Base-by-base conservation (phyloP, 2,329 filamentous ascomycete genomes). In the Pezicula neosporulosa region DNA sequence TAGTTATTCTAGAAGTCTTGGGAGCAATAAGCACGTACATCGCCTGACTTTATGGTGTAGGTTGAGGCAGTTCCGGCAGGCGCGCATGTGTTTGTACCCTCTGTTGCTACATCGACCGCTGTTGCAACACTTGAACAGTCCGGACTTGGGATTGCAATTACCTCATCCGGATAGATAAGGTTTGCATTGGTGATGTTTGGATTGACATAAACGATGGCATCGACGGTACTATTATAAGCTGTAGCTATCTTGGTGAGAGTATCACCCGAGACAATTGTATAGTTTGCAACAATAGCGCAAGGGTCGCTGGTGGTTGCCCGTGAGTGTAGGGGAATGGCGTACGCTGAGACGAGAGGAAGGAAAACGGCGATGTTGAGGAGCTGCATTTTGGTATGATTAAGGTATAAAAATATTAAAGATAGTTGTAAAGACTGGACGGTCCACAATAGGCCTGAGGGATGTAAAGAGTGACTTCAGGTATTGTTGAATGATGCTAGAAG, bases 11-110 rank as follows among this genome's bases (percentile, higher is more conserved):
- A 24, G 5, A 24, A 6, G 3, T 24, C 24, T 24, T 24, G 7
- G 24, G 7, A 24, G 5, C 24, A 24, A 24, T 24, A 24, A 6
- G 24, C 7, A 24, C 24, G 24, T 24, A 24, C 24, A 33, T 52
- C 46, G 7, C 50, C 50, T 10, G 18, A 19, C n/a, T 49, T 30
- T 13, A 52, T 46, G 7, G 45, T 49, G 24, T 44, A 49, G 28
- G 39, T 45, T 5, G 12, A 4, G 24, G 13, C 21, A 13, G 42
- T n/a, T 21, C 21, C 15, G 12, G 9, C 42, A 6, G 42, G n/a
- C 3, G 19, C 37, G 16, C 42, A 44, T 3, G 27, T 44, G 13
- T 21, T 27, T 13, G 42, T 44, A 16, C 19, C 42, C 9, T 21
- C 21, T 10, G 19, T 10, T 8, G 21, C 27, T n/a, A 16, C 21